phyloP scores from a whole-genome alignment of 306 rosid genomes.

The Malus sieversii region DNA sequence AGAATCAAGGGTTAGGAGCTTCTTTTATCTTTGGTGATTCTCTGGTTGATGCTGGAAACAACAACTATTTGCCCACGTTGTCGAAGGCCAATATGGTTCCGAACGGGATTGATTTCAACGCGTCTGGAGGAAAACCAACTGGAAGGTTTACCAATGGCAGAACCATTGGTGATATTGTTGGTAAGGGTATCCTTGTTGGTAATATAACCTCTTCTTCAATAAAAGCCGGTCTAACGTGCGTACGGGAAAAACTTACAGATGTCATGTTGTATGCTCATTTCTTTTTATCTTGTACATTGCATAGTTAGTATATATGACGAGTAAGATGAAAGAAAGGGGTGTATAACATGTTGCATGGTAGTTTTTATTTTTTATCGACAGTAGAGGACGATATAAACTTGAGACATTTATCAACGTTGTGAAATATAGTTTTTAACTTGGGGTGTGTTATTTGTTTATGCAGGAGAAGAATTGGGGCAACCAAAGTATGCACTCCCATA shows the following conservation, averaged over 20 bases:
- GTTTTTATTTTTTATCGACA: neutral
- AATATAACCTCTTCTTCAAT: neutral
- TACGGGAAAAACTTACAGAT: too few species aligned
- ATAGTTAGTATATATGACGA: neutral
- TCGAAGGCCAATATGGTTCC: constrained; percentile 78
- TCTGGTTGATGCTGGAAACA: constrained; percentile 89
- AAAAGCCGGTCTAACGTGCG: neutral
- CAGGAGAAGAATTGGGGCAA: constrained; percentile 83
- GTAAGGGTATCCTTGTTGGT: constrained; percentile 58
- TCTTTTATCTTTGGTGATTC: constrained; percentile 94
- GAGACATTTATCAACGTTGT: neutral
- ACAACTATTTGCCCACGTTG: constrained; percentile 63
- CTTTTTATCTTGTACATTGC: neutral
- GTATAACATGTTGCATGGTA: neutral
- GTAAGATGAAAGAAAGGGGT: neutral
- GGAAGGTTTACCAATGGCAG: constrained; percentile 93
- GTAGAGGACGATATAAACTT: neutral
- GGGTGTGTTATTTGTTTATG: neutral
- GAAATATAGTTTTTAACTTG: neutral
- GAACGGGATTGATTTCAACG: constrained; percentile 78
- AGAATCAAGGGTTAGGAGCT: constrained; percentile 48
- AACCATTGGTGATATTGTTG: constrained; percentile 85
- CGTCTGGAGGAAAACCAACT: constrained; percentile 73
- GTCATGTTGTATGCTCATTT: too few species aligned
- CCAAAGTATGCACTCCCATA: constrained; percentile 68